These are phyloP conservation scores for Cocos nucifera DNA, from an alignment of 176 grass and related monocot genomes.

Conservation along the genomic window DNA sequence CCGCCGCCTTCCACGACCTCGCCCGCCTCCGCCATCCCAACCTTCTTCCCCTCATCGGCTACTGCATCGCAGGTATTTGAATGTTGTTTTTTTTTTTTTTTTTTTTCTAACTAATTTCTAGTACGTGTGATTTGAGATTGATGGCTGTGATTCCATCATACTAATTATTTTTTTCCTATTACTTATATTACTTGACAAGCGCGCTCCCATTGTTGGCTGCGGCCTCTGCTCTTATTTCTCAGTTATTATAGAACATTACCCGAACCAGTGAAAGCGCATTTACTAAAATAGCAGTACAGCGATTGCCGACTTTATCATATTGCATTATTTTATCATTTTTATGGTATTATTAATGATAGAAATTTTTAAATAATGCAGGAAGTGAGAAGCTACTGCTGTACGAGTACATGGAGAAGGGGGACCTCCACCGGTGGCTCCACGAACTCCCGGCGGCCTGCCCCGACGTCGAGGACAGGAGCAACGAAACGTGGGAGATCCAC, in stretches of 20 bases:
- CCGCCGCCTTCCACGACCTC: conserved; percentile 38
- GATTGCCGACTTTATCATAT: neutral
- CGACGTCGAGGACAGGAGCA: conserved; percentile 36
- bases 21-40: conserved; percentile 60
- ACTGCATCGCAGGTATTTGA: conserved; percentile 60
- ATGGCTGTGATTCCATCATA: neutral
- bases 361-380: conserved; percentile 18
- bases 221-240: too few relatives aligned
- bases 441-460: conserved; percentile 53
- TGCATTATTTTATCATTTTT: neutral
- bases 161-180: neutral
- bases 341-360: too few relatives aligned
- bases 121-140: neutral
- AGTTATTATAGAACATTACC: too few relatives aligned
- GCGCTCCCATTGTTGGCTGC: too few relatives aligned
- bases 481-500: conserved; percentile 33
- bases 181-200: too few relatives aligned
- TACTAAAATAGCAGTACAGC: too few relatives aligned
- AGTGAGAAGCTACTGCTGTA: conserved; percentile 51
- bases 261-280: too few relatives aligned
- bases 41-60: conserved; percentile 76
- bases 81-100: neutral
- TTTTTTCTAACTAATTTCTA: neutral
- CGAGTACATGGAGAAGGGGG: conserved; percentile 82
- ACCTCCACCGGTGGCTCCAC: conserved; percentile 82